Evolutionary conservation across 495 filamentous ascomycete species (phyloP), one percentile per base, ranked within the genome.

Genomic region (Neurospora sp.): DNA sequence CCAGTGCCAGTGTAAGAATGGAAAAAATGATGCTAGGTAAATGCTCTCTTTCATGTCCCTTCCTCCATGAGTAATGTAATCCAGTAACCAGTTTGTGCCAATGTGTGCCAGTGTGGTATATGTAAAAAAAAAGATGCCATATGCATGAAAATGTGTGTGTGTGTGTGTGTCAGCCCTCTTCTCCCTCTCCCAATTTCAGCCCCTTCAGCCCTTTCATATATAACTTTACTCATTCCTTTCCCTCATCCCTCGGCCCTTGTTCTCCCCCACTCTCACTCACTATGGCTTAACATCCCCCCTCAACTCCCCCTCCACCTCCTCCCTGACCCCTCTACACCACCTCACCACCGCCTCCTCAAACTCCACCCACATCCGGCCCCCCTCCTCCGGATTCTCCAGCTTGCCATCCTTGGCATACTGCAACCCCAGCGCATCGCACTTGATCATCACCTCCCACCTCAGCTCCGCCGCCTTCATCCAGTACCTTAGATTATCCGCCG

Each of bases 401-500:
- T 85, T 84, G 18, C 85, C 84, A 71, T 88, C 86, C 70, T 85
- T 87, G 71, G 84, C 86, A 74, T 94, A 89, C 7, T 97, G 94
- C 14, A 98, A 90, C 12, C 90, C 93, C 84, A 94, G 91, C 35
- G 94, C 93, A 78, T 97, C 93, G 71, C 97, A 86, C 77, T 93
- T 90, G 71, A 98, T 85, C 73, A 92, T 88, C 23, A 93, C 88
- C 82, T 98, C 96, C 93, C 94, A 99, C 35, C 96, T 89, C 70
- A 98, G 86, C 82, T 98, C 93, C 7, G 94, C 93, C 23, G 96
- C 96, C 82, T 99, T 99, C 80, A 93, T 86, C 95, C 96, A 99
- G 85, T 90, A 99, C 12, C 93, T 88, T 42, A 99, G 87, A 78
- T 99, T 99, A 71, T 99, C 96, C 0, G 94, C 93, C 71, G 90